A percentile compares a stretch with the other conserved stretches of the same genome.
Evolutionary conservation across 129 eudicot species (phyloP).

Genomic region (Oenanthe sinensis): DNA sequence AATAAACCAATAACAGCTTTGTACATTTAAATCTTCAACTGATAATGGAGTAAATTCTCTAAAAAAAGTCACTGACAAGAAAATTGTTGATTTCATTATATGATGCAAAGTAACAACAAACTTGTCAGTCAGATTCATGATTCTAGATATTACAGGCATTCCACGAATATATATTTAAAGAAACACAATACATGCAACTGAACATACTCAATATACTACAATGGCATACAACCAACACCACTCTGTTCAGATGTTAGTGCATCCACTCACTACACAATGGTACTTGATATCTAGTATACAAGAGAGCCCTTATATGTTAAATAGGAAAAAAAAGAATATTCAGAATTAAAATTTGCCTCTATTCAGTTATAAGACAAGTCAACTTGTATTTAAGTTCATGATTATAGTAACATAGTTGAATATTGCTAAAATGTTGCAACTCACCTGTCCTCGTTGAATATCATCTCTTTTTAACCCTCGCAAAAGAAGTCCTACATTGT

Average conservation of each 20-base stretch:
- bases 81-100: neutral
- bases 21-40: neutral
- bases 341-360: neutral
- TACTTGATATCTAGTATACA: too few species aligned
- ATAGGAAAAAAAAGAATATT: neutral
- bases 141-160: neutral
- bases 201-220: neutral
- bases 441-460: constrained; percentile 84
- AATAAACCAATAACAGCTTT: neutral
- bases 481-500: constrained; percentile 91
- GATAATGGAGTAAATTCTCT: neutral
- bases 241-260: too few species aligned
- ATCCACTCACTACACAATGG: too few species aligned
- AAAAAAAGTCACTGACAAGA: neutral
- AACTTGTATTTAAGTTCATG: neutral
- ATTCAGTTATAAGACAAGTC: neutral
- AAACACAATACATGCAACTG: neutral
- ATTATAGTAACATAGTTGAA: neutral
- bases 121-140: neutral
- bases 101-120: neutral
- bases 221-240: too few species aligned
- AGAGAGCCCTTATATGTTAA: neutral
- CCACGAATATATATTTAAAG: neutral
- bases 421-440: neutral
- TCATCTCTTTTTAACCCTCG: constrained; percentile 92